Percentiles rank a stretch among this genome's conserved stretches.
phyloP scores from a whole-genome alignment of 495 filamentous ascomycete genomes.

The Neurospora pannonica region DNA sequence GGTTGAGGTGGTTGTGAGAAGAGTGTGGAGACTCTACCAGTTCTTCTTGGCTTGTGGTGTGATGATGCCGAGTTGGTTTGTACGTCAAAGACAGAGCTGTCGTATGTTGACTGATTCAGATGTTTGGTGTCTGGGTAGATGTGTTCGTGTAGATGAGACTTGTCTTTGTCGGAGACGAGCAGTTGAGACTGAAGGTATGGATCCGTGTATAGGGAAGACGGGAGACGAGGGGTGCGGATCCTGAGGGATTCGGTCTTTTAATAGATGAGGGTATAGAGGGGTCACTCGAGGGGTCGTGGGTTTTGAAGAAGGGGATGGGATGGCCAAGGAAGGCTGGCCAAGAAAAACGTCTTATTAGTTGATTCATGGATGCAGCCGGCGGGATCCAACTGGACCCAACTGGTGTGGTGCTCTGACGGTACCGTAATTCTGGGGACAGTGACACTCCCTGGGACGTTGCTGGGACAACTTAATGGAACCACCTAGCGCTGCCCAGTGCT shows the following conservation, averaged over 20 bases:
- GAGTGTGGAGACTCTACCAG: background rate
- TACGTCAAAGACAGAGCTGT: background rate
- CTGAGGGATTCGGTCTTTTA: background rate
- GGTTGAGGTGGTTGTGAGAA: conserved; percentile 1
- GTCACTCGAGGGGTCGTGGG: background rate
- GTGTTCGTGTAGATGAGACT: background rate
- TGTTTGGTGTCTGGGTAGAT: background rate
- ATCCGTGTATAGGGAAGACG: background rate
- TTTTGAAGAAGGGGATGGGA: background rate
- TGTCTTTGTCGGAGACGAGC: background rate
- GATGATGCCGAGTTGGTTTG: background rate
- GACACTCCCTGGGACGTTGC: background rate
- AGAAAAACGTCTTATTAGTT: background rate
- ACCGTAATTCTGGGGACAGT: background rate
- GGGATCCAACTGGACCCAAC: background rate
- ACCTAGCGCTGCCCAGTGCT: background rate
- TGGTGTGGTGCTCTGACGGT: background rate
- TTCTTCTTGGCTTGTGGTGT: background rate
- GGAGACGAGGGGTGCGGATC: background rate
- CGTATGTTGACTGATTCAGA: background rate
- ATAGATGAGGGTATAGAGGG: background rate
- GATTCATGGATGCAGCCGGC: background rate
- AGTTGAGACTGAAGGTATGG: background rate
- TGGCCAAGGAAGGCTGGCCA: background rate
- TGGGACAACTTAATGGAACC: background rate